Evolutionary conservation across 495 filamentous ascomycete genomes (phyloP).

Genomic region (Cercophora samala): DNA sequence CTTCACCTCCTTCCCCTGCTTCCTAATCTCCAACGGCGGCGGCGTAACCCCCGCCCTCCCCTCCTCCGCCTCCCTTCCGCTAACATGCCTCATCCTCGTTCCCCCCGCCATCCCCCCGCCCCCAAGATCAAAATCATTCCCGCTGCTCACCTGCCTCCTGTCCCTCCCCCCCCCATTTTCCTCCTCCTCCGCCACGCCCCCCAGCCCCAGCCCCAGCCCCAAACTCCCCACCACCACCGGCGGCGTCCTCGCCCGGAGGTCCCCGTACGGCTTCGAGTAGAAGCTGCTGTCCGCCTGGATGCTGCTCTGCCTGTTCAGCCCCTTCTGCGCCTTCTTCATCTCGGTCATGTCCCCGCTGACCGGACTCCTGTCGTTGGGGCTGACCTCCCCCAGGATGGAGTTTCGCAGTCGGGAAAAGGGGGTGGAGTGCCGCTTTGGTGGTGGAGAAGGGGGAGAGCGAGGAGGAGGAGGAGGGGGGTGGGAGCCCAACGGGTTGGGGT

Average conservation of each 20-base stretch:
- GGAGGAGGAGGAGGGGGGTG: constrained; percentile 33
- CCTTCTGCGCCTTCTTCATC: constrained; percentile 19
- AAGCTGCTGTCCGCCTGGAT: constrained; percentile 55
- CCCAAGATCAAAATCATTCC: constrained; percentile 58
- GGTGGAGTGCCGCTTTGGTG: constrained; percentile 18
- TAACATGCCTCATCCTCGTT: constrained; percentile 61
- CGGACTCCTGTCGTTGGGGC: constrained; percentile 40
- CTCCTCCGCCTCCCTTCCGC: constrained; percentile 83
- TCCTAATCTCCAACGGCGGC: neutral
- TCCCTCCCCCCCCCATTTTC: constrained; percentile 1
- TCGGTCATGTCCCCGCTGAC: constrained; percentile 35
- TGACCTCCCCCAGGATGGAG: constrained; percentile 42
- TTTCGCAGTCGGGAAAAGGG: constrained; percentile 31
- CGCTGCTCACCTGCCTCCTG: constrained; percentile 50
- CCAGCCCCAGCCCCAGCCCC: constrained; percentile 1
- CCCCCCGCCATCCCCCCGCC: constrained; percentile 30
- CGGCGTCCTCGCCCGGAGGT: constrained; percentile 45
- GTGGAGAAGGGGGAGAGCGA: constrained; percentile 12
- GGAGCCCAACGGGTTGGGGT: constrained; percentile 23
- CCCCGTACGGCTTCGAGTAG: constrained; percentile 51
- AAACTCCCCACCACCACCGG: constrained; percentile 43
- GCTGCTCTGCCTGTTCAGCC: constrained; percentile 37
- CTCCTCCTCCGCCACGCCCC: constrained; percentile 14
- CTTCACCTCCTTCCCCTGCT: neutral
- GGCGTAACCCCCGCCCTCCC: constrained; percentile 49